Evolutionary conservation across 257 asterid genomes (phyloP).

Genomic region (Perilla frutescens): DNA sequence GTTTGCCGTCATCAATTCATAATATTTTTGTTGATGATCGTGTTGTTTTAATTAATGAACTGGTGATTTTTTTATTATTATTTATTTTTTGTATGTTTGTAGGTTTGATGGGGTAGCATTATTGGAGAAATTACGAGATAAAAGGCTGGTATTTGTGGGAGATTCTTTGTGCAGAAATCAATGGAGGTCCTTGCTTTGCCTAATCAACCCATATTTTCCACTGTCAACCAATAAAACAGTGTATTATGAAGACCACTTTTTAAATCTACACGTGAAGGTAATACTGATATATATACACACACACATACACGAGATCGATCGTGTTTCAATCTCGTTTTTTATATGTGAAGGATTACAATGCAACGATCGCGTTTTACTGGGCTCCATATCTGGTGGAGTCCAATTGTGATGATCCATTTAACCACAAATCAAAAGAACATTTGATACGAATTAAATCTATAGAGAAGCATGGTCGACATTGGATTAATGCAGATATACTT

Average conservation of each 20-base stretch:
- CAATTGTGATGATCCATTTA: conserved; percentile 54
- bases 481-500: conserved; percentile 70
- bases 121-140: conserved; percentile 64
- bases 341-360: conserved; percentile 59
- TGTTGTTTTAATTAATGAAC: too few species aligned
- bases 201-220: conserved; percentile 51
- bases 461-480: conserved; percentile 55
- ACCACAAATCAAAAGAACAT: conserved; percentile 33
- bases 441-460: conserved; percentile 47
- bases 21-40: too few species aligned
- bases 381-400: conserved; percentile 80
- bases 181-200: conserved; percentile 70
- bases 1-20: too few species aligned
- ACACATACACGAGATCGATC: background rate
- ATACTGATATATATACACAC: too few species aligned
- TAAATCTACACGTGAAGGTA: conserved; percentile 50
- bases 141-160: conserved; percentile 64
- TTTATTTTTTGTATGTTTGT: background rate
- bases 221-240: conserved; percentile 40
- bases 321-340: too few species aligned
- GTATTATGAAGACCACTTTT: conserved; percentile 40
- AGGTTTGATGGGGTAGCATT: conserved; percentile 49
- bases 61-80: too few species aligned
- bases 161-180: conserved; percentile 71
- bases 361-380: conserved; percentile 73